Percentiles rank a stretch among this genome's conserved stretches.
phyloP scores from a whole-genome alignment of 192 early-diverging fungal genomes.

The Coemansia asiatica region DNA sequence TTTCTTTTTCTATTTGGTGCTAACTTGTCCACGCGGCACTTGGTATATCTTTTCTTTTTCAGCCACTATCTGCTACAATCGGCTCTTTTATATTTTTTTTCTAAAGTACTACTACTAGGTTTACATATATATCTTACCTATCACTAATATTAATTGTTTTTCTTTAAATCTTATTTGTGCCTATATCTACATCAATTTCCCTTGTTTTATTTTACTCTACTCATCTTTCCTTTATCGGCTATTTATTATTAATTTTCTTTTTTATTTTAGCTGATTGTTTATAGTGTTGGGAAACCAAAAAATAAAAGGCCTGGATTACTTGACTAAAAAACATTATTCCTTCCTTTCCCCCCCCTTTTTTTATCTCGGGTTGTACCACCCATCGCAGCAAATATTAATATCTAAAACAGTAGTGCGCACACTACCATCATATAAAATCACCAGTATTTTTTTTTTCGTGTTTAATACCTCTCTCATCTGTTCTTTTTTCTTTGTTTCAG shows the following conservation, averaged over 20 bases:
- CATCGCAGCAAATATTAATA: too few species aligned
- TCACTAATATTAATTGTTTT: neutral
- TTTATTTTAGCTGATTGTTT: neutral
- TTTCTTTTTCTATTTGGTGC: neutral
- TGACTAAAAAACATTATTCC: neutral
- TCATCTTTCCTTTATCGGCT: neutral
- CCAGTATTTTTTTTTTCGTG: too few species aligned
- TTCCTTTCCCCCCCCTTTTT: neutral
- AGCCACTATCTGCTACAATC: conserved; percentile 4
- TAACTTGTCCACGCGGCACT: neutral
- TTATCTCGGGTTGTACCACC: neutral
- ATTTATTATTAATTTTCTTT: neutral
- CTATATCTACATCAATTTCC: neutral
- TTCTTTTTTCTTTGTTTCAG: neutral
- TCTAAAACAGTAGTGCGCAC: too few species aligned
- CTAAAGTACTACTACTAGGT: neutral
- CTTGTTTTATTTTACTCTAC: neutral
- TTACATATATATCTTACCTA: neutral
- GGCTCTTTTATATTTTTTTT: neutral
- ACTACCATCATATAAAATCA: too few species aligned
- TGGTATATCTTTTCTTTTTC: neutral
- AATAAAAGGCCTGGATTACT: neutral
- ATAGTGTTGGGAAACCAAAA: conserved; percentile 2
- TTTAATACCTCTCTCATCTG: too few species aligned
- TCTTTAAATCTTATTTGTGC: neutral